These are phyloP conservation scores for Phaffomyces thermotolerans DNA, from an alignment of 805 yeast genomes.

Conservation along the genomic window DNA sequence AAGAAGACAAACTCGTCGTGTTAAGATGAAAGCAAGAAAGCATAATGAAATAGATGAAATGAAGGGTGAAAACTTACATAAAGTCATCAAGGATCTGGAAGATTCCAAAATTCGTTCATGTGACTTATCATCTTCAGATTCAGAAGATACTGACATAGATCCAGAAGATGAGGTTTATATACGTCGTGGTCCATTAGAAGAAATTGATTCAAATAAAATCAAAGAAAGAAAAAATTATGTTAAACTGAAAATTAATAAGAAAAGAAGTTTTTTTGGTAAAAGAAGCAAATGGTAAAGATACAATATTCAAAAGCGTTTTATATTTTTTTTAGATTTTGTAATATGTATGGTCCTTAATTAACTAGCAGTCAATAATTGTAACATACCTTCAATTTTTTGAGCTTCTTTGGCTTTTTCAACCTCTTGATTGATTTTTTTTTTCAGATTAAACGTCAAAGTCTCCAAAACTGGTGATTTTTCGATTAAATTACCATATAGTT, in stretches of 20 bases:
- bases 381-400: conserved; percentile 86
- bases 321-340: not conserved
- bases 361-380: conserved; percentile 65
- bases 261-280: conserved; percentile 35
- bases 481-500: conserved; percentile 68
- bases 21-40: conserved; percentile 19
- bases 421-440: conserved; percentile 58
- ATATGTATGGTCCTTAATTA: not conserved
- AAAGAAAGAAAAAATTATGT: conserved; percentile 34
- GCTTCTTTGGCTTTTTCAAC: conserved; percentile 80
- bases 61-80: conserved; percentile 21
- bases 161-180: conserved; percentile 16
- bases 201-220: conserved; percentile 29
- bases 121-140: not conserved
- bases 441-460: conserved; percentile 56
- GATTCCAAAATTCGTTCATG: not conserved
- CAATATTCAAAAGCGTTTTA: not conserved
- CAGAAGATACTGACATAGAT: conserved; percentile 14
- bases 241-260: conserved; percentile 41
- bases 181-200: conserved; percentile 17
- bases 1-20: conserved; percentile 27
- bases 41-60: conserved; percentile 28
- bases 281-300: conserved; percentile 21
- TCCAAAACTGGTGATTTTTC: conserved; percentile 73
- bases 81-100: conserved; percentile 11